Conservation (phyloP, 1,139 yeast species). For the Candida sp. region DNA sequence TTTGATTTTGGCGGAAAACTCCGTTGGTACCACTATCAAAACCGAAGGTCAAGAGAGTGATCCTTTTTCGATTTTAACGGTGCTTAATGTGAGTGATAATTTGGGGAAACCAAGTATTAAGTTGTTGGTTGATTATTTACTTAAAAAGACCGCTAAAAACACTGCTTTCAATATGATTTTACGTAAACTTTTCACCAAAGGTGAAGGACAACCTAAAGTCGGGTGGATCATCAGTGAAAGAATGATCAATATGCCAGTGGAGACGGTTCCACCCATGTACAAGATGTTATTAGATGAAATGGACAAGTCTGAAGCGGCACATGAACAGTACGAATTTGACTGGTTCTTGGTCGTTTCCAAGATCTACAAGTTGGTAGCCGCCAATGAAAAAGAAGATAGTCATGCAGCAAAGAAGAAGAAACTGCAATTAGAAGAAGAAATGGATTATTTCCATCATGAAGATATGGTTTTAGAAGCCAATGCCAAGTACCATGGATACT, state of each 20-base stretch:
- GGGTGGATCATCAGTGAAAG: slow-evolving; percentile 84
- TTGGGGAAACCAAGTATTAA: slow-evolving; percentile 44
- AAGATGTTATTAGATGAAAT: slow-evolving; percentile 77
- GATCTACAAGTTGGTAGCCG: slow-evolving; percentile 70
- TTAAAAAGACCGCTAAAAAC: slow-evolving; percentile 51
- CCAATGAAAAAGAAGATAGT: slow-evolving; percentile 58
- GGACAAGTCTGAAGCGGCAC: slow-evolving; percentile 53
- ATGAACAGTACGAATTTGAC: slow-evolving; percentile 63
- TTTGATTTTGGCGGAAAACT: slow-evolving; percentile 63
- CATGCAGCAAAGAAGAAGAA: slow-evolving; percentile 31
- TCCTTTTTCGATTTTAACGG: slow-evolving; percentile 85
- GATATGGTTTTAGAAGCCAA: slow-evolving; percentile 72
- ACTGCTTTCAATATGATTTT: slow-evolving; percentile 64
- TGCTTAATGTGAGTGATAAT: slow-evolving; percentile 56
- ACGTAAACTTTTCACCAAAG: slow-evolving; percentile 48
- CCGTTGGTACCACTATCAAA: slow-evolving; percentile 85
- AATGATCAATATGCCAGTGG: slow-evolving; percentile 95
- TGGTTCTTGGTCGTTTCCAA: slow-evolving; percentile 78
- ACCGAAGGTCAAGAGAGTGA: slow-evolving; percentile 94
- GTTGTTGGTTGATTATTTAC: slow-evolving; percentile 51
- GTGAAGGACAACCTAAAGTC: slow-evolving; percentile 38
- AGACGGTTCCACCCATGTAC: slow-evolving; percentile 92
- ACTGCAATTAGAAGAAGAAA: slow-evolving; percentile 25
- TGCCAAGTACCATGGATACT: slow-evolving; percentile 52
- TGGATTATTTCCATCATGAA: slow-evolving; percentile 83